phyloP scores from a whole-genome alignment of 495 filamentous ascomycete species.

The Eremomyces bilateralis region DNA sequence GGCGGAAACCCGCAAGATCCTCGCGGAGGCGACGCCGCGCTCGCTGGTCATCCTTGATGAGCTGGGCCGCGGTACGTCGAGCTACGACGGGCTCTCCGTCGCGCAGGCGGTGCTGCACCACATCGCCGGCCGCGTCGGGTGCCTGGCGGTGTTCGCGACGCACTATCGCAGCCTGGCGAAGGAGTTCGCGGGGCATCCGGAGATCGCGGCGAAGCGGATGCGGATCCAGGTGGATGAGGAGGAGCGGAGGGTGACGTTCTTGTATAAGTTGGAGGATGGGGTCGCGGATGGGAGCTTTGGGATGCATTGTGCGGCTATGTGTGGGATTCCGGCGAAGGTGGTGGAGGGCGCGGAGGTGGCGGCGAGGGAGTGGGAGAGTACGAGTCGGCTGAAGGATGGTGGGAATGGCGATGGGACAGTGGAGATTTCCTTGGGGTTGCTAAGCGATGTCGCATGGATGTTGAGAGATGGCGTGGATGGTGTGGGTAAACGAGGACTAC shows the following conservation, averaged over 20 bases:
- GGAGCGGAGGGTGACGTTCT: constrained; percentile 63
- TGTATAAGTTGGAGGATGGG: constrained; percentile 87
- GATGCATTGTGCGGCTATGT: constrained; percentile 99
- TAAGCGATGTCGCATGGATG: constrained; percentile 79
- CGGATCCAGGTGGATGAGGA: constrained; percentile 82
- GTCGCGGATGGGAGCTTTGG: constrained; percentile 96
- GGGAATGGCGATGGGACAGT: constrained; percentile 47
- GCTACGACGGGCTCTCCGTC: constrained; percentile 89
- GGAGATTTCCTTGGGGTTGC: constrained; percentile 66
- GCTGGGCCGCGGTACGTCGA: constrained; percentile 80
- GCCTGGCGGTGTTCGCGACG: constrained; percentile 91
- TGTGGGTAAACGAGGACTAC: constrained; percentile 26
- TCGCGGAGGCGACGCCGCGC: constrained; percentile 81
- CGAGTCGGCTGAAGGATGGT: constrained; percentile 68
- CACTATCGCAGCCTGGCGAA: constrained; percentile 89
- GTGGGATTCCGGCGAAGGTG: constrained; percentile 66
- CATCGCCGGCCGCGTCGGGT: constrained; percentile 79
- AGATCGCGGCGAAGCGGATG: constrained; percentile 74
- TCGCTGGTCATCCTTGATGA: constrained; percentile 97
- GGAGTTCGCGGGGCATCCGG: constrained; percentile 75
- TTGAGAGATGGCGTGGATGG: constrained; percentile 32
- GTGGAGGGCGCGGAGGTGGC: constrained; percentile 74
- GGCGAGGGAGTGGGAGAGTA: constrained; percentile 92
- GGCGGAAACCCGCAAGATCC: constrained; percentile 94
- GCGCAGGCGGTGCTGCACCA: constrained; percentile 94